Evolutionary conservation across 2,329 filamentous ascomycete species (phyloP).

Genomic region (Paecilomyces niveus): DNA sequence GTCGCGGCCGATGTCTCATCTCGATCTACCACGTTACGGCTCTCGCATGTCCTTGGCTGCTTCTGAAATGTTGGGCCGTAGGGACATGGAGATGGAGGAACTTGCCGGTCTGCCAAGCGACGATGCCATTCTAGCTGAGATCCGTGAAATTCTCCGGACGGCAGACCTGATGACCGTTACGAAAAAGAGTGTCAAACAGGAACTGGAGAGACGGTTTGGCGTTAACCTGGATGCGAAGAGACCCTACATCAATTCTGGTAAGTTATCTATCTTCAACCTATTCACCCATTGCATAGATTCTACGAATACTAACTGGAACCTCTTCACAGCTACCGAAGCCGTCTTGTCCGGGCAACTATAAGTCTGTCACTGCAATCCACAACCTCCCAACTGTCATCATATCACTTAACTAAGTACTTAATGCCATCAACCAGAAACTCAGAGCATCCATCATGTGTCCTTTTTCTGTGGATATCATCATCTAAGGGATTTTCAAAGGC

Average conservation of each 20-base stretch:
- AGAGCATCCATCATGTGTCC: neutral
- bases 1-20: constrained; percentile 54
- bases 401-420: neutral
- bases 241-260: constrained; percentile 89
- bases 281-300: neutral
- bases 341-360: constrained; percentile 69
- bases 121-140: constrained; percentile 85
- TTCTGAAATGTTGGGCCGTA: constrained; percentile 62
- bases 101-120: constrained; percentile 74
- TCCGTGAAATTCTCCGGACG: constrained; percentile 82
- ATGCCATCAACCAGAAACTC: neutral
- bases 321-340: constrained; percentile 62
- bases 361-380: constrained; percentile 7
- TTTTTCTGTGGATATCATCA: neutral
- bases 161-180: constrained; percentile 96
- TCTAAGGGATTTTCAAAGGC: neutral
- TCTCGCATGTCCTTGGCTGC: constrained; percentile 76
- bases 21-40: constrained; percentile 49
- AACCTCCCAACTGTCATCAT: neutral
- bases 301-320: constrained; percentile 17
- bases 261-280: constrained; percentile 29
- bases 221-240: constrained; percentile 79
- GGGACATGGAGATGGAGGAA: constrained; percentile 68
- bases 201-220: constrained; percentile 85
- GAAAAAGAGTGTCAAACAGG: constrained; percentile 95